These are phyloP conservation scores for Metschnikowia koreensis DNA, from an alignment of 805 yeast genomes.

Conservation along the genomic window DNA sequence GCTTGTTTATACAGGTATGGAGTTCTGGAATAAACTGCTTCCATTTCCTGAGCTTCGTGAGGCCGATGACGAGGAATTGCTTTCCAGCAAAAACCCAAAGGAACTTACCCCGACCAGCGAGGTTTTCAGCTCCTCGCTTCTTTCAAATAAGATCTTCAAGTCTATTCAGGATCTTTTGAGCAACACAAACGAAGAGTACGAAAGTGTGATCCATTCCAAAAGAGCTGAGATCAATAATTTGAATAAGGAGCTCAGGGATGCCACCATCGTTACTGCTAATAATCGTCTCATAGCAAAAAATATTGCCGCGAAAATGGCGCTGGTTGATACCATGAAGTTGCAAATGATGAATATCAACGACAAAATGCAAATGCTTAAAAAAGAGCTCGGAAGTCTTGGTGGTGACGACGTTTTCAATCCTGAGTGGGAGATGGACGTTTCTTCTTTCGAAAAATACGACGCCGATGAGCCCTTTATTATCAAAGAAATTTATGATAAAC, in stretches of 20 bases:
- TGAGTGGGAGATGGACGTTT: constrained; percentile 58
- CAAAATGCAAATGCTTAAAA: constrained; percentile 28
- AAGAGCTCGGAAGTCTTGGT: constrained; percentile 22
- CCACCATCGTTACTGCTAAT: constrained; percentile 43
- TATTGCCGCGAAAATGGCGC: constrained; percentile 34
- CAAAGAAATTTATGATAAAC: constrained; percentile 53
- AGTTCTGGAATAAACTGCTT: constrained; percentile 28
- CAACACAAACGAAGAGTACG: constrained; percentile 40
- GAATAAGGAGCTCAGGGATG: constrained; percentile 37
- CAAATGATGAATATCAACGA: constrained; percentile 43
- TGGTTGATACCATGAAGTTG: constrained; percentile 51
- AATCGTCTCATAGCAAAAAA: constrained; percentile 37
- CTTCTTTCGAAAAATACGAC: constrained; percentile 66
- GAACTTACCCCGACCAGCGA: constrained; percentile 13
- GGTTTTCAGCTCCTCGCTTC: constrained; percentile 12
- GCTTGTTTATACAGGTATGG: constrained; percentile 34
- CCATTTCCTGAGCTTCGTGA: constrained; percentile 13
- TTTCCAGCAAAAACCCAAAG: background rate
- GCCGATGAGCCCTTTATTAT: constrained; percentile 92
- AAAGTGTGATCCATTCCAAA: constrained; percentile 34
- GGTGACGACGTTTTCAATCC: constrained; percentile 14
- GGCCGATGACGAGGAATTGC: constrained; percentile 7
- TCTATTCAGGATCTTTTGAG: constrained; percentile 39
- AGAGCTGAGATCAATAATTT: constrained; percentile 34
- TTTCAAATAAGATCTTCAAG: constrained; percentile 34